Base-by-base conservation (phyloP, 176 grass and related monocot species). In the Pharus latifolius region DNA sequence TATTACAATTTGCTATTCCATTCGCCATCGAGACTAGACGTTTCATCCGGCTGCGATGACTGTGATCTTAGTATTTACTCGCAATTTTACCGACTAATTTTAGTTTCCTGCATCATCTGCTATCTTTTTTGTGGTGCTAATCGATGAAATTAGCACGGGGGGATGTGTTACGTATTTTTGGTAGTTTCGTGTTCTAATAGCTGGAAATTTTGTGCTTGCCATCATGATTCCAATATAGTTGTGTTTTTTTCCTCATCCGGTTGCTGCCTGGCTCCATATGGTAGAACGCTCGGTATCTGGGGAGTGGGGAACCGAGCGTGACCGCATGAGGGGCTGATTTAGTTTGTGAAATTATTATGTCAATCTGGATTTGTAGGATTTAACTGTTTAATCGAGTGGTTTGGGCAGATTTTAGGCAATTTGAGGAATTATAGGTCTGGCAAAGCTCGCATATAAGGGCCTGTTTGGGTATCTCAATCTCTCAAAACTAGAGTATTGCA, bases 91-190 rank as follows among this genome's bases (percentile, higher is more conserved):
- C n/a, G 23, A 11, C 25, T 72, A 8, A 23, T 31, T 31, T 22
- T 65, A 65, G 13, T 15, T 65, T 3, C 28, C 10, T 12, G 72
- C 6, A 3, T 10, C 32, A 30, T 19, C 46, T 29, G 56, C 69
- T 79, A 79, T 69, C 75, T 68, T 79, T 68, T 84, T 69, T 60
- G 37, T 43, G 68, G 1, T 4, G 5, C 17, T n/a, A n/a, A n/a
- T n/a, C n/a, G n/a, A n/a, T n/a, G n/a, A n/a, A n/a, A n/a, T n/a
- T n/a, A n/a, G n/a, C n/a, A n/a, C n/a, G n/a, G n/a, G n/a, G n/a
- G n/a, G n/a, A n/a, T n/a, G n/a, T n/a, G n/a, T n/a, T n/a, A n/a
- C n/a, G n/a, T n/a, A n/a, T n/a, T n/a, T n/a, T n/a, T n/a, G n/a
- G n/a, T n/a, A n/a, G n/a, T n/a, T n/a, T n/a, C n/a, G n/a, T n/a